Base-by-base conservation (phyloP, 176 grass and related monocot genomes). In the Panicum miliaceum region DNA sequence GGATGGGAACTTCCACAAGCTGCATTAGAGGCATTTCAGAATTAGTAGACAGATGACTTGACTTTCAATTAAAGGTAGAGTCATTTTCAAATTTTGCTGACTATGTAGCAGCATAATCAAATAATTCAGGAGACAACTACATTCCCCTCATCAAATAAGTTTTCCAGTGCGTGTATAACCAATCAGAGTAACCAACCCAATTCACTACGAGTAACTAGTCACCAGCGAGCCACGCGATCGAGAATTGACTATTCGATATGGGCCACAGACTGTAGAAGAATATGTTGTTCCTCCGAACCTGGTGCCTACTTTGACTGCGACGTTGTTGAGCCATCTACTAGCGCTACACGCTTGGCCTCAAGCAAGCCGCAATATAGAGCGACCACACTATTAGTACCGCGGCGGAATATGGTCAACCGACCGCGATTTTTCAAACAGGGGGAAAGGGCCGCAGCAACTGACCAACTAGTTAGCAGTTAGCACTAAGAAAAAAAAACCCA, bases 1-100 rank as follows among this genome's bases (percentile, higher is more conserved):
- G 91, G 64, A 96, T 77, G 3, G 80, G 84, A 41, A 91, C 76
- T 50, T 96, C 90, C 36, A 91, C 88, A 84, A 87, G 76, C 94
- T 96, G 80, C 87, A 83, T 18, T 8, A 26, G n/a, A 60, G 57
- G n/a, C 57, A 26, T 60, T 25, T 60, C 57, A 60, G 57, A 60
- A 60, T 26, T 26, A 3, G 10, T 26, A 4, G 3, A 12, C 10
- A 12, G 12, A 3, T 60, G 25, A 26, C 4, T 60, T 25, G 9
- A 58, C 0, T 60, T 12, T 25, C 12, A 25, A 25, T 60, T 26
- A 26, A 60, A 60, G 1, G 2, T 16, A 8, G 57, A 60, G n/a
- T 1, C 22, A 9, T 0, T 0, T 58, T 3, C 15, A 15, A 16
- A 35, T 73, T 14, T 41, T 54, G 1, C 25, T 10, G 4, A 32